These are phyloP conservation scores for Cercospora brassicicola DNA, from an alignment of 2,329 filamentous ascomycete genomes.

Conservation along the genomic window DNA sequence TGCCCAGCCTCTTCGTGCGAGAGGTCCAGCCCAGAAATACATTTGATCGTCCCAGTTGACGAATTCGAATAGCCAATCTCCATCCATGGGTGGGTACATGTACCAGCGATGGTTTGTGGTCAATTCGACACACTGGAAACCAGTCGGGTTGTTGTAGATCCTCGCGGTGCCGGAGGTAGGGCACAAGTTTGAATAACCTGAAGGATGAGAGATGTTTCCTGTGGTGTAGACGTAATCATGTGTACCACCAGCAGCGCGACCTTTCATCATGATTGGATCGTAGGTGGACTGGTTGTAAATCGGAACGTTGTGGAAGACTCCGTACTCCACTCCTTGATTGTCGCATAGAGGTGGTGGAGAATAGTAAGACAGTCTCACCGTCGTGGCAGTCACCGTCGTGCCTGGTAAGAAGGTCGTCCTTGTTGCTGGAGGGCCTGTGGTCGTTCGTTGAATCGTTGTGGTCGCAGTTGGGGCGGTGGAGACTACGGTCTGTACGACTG, in stretches of 20 bases:
- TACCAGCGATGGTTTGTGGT: too few species aligned
- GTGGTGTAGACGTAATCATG: slow-evolving; percentile 13
- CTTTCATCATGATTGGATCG: slow-evolving; percentile 16
- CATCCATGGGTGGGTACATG: too few species aligned
- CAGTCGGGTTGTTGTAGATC: too few species aligned
- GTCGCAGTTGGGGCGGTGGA: not conserved
- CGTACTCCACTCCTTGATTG: slow-evolving; percentile 22
- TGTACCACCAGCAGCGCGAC: slow-evolving; percentile 6
- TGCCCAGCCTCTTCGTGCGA: slow-evolving; percentile 8
- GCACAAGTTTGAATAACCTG: slow-evolving; percentile 1
- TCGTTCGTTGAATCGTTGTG: not conserved
- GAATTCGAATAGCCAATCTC: too few species aligned
- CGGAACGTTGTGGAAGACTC: slow-evolving; percentile 16
- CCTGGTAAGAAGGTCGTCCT: not conserved
- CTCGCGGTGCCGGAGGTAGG: too few species aligned
- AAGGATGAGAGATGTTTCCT: not conserved
- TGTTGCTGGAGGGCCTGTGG: not conserved
- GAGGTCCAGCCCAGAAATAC: too few species aligned
- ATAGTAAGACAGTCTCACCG: not conserved
- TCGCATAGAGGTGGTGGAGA: slow-evolving; percentile 15
- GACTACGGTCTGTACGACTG: not conserved
- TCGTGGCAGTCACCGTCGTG: not conserved
- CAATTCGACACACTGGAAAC: too few species aligned
- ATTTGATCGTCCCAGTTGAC: too few species aligned
- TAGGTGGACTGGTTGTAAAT: not conserved